Conservation (phyloP, 257 asterid genomes). For the Nicotiana undulata region DNA sequence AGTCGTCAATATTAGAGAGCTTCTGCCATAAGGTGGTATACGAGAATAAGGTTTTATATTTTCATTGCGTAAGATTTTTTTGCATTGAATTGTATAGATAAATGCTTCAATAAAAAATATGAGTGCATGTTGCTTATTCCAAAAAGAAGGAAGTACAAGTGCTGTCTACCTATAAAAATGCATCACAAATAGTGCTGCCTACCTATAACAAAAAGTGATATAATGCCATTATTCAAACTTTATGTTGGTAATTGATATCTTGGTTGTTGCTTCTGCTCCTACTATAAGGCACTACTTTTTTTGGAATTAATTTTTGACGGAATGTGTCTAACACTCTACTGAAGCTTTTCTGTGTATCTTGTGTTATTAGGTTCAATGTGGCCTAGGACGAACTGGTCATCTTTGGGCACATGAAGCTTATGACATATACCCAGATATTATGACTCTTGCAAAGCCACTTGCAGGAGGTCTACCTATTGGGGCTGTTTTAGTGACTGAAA, state of each 20-base stretch:
- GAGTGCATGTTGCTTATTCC: no score
- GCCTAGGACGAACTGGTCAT: slow-evolving; percentile 80
- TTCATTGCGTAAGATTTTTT: background rate
- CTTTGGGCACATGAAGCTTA: slow-evolving; percentile 96
- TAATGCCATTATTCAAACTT: background rate
- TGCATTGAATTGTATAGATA: background rate
- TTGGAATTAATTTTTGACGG: background rate
- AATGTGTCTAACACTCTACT: background rate
- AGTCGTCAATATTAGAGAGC: no score
- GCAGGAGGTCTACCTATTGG: slow-evolving; percentile 98
- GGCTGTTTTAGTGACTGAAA: slow-evolving; percentile 66
- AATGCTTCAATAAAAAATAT: background rate
- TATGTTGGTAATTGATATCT: background rate
- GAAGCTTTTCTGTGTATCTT: background rate
- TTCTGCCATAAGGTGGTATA: background rate
- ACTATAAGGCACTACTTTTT: no score
- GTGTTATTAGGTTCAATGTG: slow-evolving; percentile 74
- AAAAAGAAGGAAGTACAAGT: background rate
- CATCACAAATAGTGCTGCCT: no score
- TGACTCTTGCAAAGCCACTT: slow-evolving; percentile 98
- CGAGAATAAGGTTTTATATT: background rate
- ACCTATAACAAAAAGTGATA: background rate
- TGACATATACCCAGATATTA: slow-evolving; percentile 68
- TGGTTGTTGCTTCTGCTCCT: background rate
- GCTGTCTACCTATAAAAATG: background rate